Base-by-base conservation (phyloP, 192 early-diverging fungal species). In the Coemansia sp. region DNA sequence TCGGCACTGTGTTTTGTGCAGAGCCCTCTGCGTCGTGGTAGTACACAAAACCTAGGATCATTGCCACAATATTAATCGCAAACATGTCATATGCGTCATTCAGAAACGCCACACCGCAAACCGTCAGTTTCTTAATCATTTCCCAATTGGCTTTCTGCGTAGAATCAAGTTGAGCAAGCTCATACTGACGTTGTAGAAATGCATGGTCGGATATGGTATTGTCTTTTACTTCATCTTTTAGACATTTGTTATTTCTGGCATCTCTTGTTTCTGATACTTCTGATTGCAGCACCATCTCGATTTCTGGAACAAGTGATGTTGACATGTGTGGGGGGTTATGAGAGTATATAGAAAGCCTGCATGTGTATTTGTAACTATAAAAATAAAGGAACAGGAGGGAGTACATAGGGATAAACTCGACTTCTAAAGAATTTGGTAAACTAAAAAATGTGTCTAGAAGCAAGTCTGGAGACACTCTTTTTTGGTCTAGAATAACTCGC, bases 71-170 rank as follows among this genome's bases (percentile, higher is more conserved):
- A 69, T 91, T 90, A 71, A 98, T 98, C 59, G 94, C 87, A 65
- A 96, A 96, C 52, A 94, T 86, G 84, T 98, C 96, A 74, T 96
- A 96, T n/a, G 93, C 88, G 81, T 98, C 93, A 60, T 91, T 91
- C 69, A 95, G 89, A 79, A 97, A 95, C 69, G 93, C 90, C 27
- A 89, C 84, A 62, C 90, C 90, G 47, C 88, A 86, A 3, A 89
- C 86, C 16, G 89, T 82, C 66, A 87, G 85, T 49, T 88, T 87
- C 52, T 88, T 87, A 67, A 91, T 87, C 76, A 87, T 89, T 68
- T 88, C 87, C 90, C 88, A 90, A 22, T 64, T 55, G 25, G 87
- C 81, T 64, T 88, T 85, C n/a, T n/a, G n/a, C n/a, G n/a, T n/a
- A n/a, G n/a, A n/a, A n/a, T n/a, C n/a, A n/a, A n/a, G n/a, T n/a